Evolutionary conservation across 2,329 filamentous ascomycete genomes (phyloP), one percentile per base, ranked within the genome.

Genomic region (Botrytis fabae): DNA sequence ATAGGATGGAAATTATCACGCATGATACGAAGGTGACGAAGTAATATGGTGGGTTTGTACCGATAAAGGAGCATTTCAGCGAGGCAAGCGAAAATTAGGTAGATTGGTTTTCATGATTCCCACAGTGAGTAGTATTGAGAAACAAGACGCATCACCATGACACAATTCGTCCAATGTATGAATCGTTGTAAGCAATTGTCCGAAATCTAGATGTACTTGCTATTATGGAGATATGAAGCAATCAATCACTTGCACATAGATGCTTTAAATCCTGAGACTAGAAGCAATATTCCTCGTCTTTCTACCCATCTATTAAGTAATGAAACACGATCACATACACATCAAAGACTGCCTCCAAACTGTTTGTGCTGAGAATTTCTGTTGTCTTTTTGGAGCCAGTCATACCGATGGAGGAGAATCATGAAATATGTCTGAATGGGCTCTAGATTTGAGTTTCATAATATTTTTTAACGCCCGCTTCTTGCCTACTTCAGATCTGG

Each of bases 1-100:
- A 74, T 81, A 79, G 64, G 65, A 68, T 59, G n/a, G 44, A 70
- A 62, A 35, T 35, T 63, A 51, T 73, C 62, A 42, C 25, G 57
- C 32, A 54, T 28, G 65, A 35, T 35, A 73, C 44, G 65, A 63
- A 70, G 38, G 46, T 10, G 65, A 73, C 68, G 71, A 73, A 38
- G 44, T 66, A 71, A 60, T 38, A 60, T 35, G 62, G 62, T 48
- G 48, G 60, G 42, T 72, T 66, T 68, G 51, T 72, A 72, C 57
- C 22, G 70, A 69, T 69, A 68, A 59, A 69, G 62, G 70, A 65
- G 63, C 70, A 72, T 66, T 72, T 72, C 62, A 46, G 63, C 51
- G 54, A 60, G 62, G 48, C 54, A 72, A 71, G 70, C 70, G 51
- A 72, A 72, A 68, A 68, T 51, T 51, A 66, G 51, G 70, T 69